Base-by-base conservation (phyloP, 2,329 filamentous ascomycete species). In the Sporothrix mexicana region DNA sequence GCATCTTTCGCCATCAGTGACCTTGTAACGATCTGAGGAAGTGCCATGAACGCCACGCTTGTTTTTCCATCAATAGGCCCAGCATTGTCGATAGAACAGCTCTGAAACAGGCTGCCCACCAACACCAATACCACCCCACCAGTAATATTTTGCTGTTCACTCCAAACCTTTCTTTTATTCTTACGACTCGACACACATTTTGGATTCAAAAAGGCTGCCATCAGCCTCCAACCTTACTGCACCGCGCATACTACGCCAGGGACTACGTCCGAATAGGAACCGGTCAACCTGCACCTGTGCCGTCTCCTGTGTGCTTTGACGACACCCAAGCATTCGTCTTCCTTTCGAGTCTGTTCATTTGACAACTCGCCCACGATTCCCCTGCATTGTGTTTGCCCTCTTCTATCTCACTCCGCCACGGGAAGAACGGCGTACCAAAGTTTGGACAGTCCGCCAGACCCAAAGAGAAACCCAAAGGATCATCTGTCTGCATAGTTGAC, bases 61-160 rank as follows among this genome's bases (percentile, higher is more conserved):
- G 53, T 59, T 59, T 57, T 30, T 7, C 25, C 47, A 55, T 20
- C 61, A 73, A 17, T 73, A 74, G 74, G 71, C 71, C 71, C 75
- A 77, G 78, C 79, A 80, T 80, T 79, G 77, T 78, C 78, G 78
- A 79, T 79, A 80, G 78, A 73, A 76, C 77, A 74, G 75, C 76
- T 75, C 79, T 80, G 79, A 81, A 80, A 81, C 79, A 78, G 71
- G 75, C 74, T 76, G 73, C 74, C 53, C 73, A 74, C 73, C 59
- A 49, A 47, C 67, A 43, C 36, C 49, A 53, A 15, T 20, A 36
- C 25, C 69, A 55, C 51, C 47, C 23, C 25, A 25, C 41, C 41
- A 13, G 12, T 9, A 41, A 25, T 20, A 15, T 51, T 51, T 6
- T 17, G 13, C 55, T 13, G 47, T 17, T 55, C 25, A 25, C 57